Conservation (phyloP, 495 filamentous ascomycete genomes). For the Chaetomium fimeti region DNA sequence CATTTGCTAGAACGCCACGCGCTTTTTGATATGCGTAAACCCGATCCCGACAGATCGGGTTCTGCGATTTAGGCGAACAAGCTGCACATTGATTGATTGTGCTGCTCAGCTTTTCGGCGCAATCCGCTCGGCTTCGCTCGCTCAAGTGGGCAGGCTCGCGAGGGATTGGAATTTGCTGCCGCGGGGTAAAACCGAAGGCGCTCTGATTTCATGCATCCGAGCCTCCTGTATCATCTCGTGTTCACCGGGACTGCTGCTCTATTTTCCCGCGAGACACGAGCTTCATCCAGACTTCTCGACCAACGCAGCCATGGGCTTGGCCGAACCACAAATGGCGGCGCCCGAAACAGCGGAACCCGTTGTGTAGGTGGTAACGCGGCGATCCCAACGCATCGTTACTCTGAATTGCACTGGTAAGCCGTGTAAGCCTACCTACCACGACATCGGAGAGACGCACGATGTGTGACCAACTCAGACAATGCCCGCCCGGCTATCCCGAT, state of each 20-base stretch:
- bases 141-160: not conserved
- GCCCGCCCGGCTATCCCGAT: conserved; percentile 6
- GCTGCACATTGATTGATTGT: not conserved
- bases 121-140: not conserved
- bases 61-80: not conserved
- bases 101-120: not conserved
- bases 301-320: not conserved
- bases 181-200: not conserved
- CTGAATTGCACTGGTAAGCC: not conserved
- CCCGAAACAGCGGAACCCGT: not conserved
- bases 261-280: not conserved
- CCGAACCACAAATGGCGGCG: not conserved
- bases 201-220: not conserved
- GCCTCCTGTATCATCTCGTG: not conserved
- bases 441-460: not conserved
- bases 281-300: not conserved
- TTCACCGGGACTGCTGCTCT: not conserved
- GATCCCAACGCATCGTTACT: not conserved
- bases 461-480: not conserved
- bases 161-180: not conserved
- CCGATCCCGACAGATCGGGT: conserved; percentile 11
- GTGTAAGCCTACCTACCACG: too few relatives aligned
- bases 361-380: too few relatives aligned
- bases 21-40: not conserved
- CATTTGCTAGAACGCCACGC: not conserved